These are phyloP conservation scores for Saprolegnia parasitica DNA, from an alignment of 352 stramenopile genomes.

Conservation along the genomic window DNA sequence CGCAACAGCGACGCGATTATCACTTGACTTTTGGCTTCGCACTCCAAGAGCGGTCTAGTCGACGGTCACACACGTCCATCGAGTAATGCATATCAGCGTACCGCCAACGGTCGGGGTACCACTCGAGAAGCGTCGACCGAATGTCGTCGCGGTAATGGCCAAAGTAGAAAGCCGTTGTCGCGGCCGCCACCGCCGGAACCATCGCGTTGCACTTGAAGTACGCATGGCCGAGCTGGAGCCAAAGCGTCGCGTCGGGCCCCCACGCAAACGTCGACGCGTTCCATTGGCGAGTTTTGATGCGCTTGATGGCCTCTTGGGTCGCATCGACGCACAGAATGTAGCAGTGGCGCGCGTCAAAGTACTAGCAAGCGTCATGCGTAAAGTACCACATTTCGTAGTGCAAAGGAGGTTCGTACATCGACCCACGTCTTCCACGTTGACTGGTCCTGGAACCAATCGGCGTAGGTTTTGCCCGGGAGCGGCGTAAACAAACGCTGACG, in stretches of 20 bases:
- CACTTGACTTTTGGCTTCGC: conserved; percentile 60
- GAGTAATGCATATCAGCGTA: conserved; percentile 34
- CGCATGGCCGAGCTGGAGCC: conserved; percentile 40
- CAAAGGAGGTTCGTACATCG: background rate
- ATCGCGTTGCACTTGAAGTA: conserved; percentile 77
- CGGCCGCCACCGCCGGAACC: conserved; percentile 63
- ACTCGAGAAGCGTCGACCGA: conserved; percentile 43
- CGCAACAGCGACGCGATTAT: conserved; percentile 60
- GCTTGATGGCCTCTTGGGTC: conserved; percentile 23
- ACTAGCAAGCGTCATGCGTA: background rate
- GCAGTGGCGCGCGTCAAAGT: conserved; percentile 24
- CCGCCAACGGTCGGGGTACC: conserved; percentile 74
- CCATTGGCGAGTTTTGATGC: conserved; percentile 13
- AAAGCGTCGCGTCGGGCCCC: conserved; percentile 22
- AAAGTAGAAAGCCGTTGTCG: conserved; percentile 61
- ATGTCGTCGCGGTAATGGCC: conserved; percentile 53
- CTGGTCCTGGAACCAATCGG: conserved; percentile 17
- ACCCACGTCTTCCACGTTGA: conserved; percentile 25
- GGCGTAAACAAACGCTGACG: background rate
- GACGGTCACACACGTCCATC: too few species aligned
- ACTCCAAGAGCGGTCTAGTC: conserved; percentile 49
- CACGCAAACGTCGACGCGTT: conserved; percentile 15
- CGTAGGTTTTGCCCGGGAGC: background rate
- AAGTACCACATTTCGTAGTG: too few species aligned
- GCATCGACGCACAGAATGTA: conserved; percentile 20